Conservation (phyloP, 768 basidiomycete genomes). For the Collybiopsis luxurians region DNA sequence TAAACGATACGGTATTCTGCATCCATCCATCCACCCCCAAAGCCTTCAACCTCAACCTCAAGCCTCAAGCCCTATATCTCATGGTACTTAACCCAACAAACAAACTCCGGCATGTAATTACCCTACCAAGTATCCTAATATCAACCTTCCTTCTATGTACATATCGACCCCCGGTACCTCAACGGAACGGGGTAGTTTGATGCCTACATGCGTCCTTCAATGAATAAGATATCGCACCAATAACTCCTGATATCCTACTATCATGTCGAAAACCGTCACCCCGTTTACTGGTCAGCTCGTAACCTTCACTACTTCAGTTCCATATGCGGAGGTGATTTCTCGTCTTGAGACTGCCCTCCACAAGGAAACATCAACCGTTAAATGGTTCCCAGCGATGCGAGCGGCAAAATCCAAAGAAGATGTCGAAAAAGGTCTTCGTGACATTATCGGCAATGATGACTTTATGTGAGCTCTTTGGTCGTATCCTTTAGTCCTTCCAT, state of each 20-base stretch:
- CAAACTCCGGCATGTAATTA: too few relatives aligned
- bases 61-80: too few relatives aligned
- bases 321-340: constrained; percentile 37
- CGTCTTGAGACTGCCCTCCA: constrained; percentile 43
- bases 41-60: too few relatives aligned
- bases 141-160: too few relatives aligned
- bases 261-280: constrained; percentile 27
- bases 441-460: constrained; percentile 29
- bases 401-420: constrained; percentile 32
- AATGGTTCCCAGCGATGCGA: constrained; percentile 19
- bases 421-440: constrained; percentile 30
- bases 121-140: too few relatives aligned
- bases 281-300: constrained; percentile 38
- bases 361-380: constrained; percentile 29
- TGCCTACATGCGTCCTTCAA: too few relatives aligned
- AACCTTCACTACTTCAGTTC: constrained; percentile 37
- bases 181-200: too few relatives aligned
- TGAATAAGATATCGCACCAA: too few relatives aligned
- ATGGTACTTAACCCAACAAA: too few relatives aligned
- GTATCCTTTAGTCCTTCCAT: not conserved
- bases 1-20: too few relatives aligned
- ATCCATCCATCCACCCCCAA: too few relatives aligned
- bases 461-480: constrained; percentile 42
- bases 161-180: too few relatives aligned
- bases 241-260: constrained; percentile 6